A percentile compares a stretch with the other conserved stretches of the same genome.
Evolutionary conservation across 192 early-diverging fungal genomes (phyloP).

Genomic region (Linnemannia hyalina): DNA sequence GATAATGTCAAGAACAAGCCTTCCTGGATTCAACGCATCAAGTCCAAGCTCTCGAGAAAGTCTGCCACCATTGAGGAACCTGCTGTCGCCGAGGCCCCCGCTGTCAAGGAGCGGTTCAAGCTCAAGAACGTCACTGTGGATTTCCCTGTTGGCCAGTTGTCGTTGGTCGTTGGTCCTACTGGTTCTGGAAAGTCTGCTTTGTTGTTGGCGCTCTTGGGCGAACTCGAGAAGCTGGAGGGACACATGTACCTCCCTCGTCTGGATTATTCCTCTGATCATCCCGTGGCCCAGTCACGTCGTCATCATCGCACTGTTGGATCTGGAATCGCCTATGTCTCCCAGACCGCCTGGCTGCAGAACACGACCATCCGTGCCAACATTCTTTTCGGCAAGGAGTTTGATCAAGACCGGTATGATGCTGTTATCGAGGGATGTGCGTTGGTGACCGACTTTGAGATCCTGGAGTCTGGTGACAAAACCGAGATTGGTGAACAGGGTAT

Average conservation of each 20-base stretch:
- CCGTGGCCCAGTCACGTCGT: conserved; percentile 30
- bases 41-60: conserved; percentile 29
- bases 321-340: conserved; percentile 85
- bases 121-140: conserved; percentile 73
- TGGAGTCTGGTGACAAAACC: conserved; percentile 71
- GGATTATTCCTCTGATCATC: conserved; percentile 22
- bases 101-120: conserved; percentile 55
- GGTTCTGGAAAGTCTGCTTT: conserved; percentile 91
- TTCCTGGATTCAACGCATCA: conserved; percentile 21
- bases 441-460: conserved; percentile 62
- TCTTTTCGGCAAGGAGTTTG: conserved; percentile 69
- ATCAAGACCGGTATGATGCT: conserved; percentile 63
- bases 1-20: conserved; percentile 15
- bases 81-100: conserved; percentile 13
- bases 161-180: conserved; percentile 88
- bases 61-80: conserved; percentile 3
- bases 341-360: conserved; percentile 77
- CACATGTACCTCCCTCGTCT: conserved; percentile 58
- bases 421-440: conserved; percentile 71
- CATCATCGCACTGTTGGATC: conserved; percentile 30
- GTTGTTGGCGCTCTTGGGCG: conserved; percentile 85
- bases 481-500: conserved; percentile 88
- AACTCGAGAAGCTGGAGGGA: conserved; percentile 70
- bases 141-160: conserved; percentile 78
- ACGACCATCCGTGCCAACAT: conserved; percentile 86